A percentile compares a stretch with the other conserved stretches of the same genome.
These are phyloP conservation scores for Claviceps capensis DNA, from an alignment of 2,329 filamentous ascomycete species.

Conservation along the genomic window DNA sequence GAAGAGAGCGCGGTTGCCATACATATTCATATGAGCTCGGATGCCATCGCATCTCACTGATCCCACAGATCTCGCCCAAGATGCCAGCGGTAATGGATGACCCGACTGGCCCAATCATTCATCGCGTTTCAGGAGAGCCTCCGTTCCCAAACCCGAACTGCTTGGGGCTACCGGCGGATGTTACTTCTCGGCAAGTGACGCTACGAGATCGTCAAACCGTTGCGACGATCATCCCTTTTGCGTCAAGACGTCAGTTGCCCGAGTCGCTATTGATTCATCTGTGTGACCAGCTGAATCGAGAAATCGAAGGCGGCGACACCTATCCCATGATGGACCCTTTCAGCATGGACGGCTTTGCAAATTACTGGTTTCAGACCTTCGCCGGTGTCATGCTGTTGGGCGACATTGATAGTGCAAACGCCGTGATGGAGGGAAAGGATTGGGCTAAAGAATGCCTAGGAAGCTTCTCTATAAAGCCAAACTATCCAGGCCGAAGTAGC, in stretches of 20 bases:
- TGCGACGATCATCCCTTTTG: constrained; percentile 73
- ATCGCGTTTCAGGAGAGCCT: constrained; percentile 50
- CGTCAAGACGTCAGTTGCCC: constrained; percentile 64
- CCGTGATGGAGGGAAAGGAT: constrained; percentile 46
- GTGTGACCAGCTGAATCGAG: constrained; percentile 72
- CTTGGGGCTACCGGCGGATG: constrained; percentile 52
- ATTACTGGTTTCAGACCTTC: constrained; percentile 88
- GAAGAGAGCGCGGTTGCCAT: neutral
- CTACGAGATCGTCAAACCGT: constrained; percentile 73
- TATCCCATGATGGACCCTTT: constrained; percentile 78
- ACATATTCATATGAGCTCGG: neutral
- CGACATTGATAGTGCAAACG: constrained; percentile 49
- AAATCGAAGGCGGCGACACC: constrained; percentile 84
- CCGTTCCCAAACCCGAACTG: constrained; percentile 51
- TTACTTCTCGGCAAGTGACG: constrained; percentile 63
- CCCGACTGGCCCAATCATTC: constrained; percentile 55
- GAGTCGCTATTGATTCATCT: constrained; percentile 62
- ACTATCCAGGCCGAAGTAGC: constrained; percentile 81
- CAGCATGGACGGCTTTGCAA: constrained; percentile 58
- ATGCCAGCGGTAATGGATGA: constrained; percentile 71
- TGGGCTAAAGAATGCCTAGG: constrained; percentile 75
- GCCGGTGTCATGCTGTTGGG: constrained; percentile 78
- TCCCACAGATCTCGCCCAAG: constrained; percentile 9
- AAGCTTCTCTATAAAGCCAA: constrained; percentile 89
- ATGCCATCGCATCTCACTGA: neutral